Evolutionary conservation across 1,139 yeast species (phyloP).

Genomic region (Tardiomyces digboiensis): DNA sequence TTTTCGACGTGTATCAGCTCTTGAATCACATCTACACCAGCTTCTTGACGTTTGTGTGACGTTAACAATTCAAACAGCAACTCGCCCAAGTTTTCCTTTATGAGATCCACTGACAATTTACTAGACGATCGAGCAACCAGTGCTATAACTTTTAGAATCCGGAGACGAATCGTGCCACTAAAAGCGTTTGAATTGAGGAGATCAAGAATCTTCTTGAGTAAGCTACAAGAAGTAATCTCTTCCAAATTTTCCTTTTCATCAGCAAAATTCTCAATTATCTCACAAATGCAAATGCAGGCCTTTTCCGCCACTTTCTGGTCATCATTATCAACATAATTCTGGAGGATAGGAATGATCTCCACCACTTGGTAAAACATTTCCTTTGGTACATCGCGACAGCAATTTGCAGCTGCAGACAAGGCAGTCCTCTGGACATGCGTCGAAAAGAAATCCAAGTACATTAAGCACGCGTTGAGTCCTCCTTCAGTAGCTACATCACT

Average conservation of each 20-base stretch:
- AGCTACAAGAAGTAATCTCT: constrained; percentile 28
- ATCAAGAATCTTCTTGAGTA: constrained; percentile 15
- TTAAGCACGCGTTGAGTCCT: constrained; percentile 59
- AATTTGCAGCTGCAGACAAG: constrained; percentile 64
- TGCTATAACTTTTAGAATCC: constrained; percentile 26
- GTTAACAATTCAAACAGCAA: constrained; percentile 25
- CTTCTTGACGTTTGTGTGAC: constrained; percentile 20
- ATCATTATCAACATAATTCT: constrained; percentile 50
- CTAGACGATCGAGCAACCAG: constrained; percentile 36
- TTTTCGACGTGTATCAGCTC: constrained; percentile 70
- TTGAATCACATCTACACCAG: constrained; percentile 38
- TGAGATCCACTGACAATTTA: constrained; percentile 16
- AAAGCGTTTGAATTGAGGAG: constrained; percentile 14
- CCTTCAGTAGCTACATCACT: constrained; percentile 34
- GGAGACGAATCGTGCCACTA: constrained; percentile 11
- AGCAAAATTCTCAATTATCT: constrained; percentile 48
- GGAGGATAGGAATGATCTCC: constrained; percentile 52
- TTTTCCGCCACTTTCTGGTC: constrained; percentile 61
- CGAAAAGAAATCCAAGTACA: constrained; percentile 80
- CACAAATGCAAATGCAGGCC: constrained; percentile 58
- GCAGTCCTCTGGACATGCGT: constrained; percentile 86
- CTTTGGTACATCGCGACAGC: constrained; percentile 43
- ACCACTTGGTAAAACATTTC: constrained; percentile 39
- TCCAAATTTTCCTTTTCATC: constrained; percentile 37
- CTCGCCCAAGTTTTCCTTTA: constrained; percentile 21